Conservation (phyloP, 345 rosid genomes). For the Populus pruinosa region DNA sequence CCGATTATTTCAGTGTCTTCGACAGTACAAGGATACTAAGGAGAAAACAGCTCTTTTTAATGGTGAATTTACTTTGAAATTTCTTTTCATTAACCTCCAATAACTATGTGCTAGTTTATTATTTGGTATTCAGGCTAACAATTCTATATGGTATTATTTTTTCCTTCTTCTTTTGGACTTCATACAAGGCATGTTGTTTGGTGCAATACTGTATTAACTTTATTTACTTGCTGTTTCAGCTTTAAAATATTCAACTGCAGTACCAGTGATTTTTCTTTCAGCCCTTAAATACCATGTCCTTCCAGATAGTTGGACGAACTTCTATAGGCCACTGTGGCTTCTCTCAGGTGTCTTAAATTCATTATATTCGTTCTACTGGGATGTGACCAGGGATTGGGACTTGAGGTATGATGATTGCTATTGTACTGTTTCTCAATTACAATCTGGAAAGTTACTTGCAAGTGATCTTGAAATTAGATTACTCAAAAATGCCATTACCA, state of each 20-base stretch:
- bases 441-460: neutral
- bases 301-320: constrained; percentile 70
- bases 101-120: neutral
- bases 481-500: neutral
- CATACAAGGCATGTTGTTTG: constrained; percentile 7
- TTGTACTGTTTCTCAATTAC: neutral
- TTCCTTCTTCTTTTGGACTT: neutral
- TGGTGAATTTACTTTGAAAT: constrained; percentile 39
- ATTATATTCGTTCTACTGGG: constrained; percentile 93
- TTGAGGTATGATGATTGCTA: constrained; percentile 53
- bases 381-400: constrained; percentile 92
- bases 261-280: constrained; percentile 91
- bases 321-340: constrained; percentile 92
- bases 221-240: constrained; percentile 58
- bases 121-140: neutral
- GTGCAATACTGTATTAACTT: constrained; percentile 15
- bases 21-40: constrained; percentile 82
- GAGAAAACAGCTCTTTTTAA: constrained; percentile 74
- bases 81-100: neutral
- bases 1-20: constrained; percentile 85
- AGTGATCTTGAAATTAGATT: neutral
- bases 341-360: constrained; percentile 75
- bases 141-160: neutral
- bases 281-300: constrained; percentile 86
- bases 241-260: constrained; percentile 79